Base-by-base conservation (phyloP, 1,284 basidiomycete species). In the Cryptococcus wingfieldii region DNA sequence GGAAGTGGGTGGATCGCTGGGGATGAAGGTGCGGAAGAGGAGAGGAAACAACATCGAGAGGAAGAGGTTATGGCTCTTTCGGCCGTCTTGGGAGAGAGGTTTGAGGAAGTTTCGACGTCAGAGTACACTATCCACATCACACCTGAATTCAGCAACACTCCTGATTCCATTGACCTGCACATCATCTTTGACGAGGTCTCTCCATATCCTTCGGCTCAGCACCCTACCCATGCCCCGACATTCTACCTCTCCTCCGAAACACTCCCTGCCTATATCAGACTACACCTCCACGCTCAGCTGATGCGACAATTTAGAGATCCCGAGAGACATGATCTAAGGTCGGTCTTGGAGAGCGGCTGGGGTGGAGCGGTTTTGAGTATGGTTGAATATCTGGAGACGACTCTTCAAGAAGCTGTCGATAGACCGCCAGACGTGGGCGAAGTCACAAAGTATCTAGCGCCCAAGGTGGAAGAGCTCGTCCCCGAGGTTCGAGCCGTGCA, bases 241-340 rank as follows among this genome's bases (percentile, higher is more conserved):
- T 84, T 93, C 73, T 94, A 86, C 70, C 76, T 96, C 55, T 82
- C 86, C 0, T 92, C 90, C 1, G 70, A 77, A 0, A 83, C 83
- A 0, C 79, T 89, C 6, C 84, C 93, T 0, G 82, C 90, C 0
- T 97, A 96, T 72, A 80, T 96, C 59, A 85, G 90, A 37, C 83
- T 97, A 0, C 85, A 95, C 65, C 81, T 96, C 16, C 81, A 91
- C n/a, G 82, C 84, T 2, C 79, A 80, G 41, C 78, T 90, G 14
- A 78, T 90, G 8, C 57, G 69, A 5, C 81, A 80, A 9, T 80
- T 86, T 72, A 77, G 82, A 57, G 75, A 77, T 59, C 68, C 70
- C 1, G 71, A 75, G 50, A 62, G 76, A 14, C 80, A 79, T 2
- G 81, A 83, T 50, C 77, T 82, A 60, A 67, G 66, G 23, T 79